Evolutionary conservation across 192 early-diverging fungal genomes (phyloP), one percentile per base, ranked within the genome.

Genomic region (Gaertneriomyces semiglobifer): DNA sequence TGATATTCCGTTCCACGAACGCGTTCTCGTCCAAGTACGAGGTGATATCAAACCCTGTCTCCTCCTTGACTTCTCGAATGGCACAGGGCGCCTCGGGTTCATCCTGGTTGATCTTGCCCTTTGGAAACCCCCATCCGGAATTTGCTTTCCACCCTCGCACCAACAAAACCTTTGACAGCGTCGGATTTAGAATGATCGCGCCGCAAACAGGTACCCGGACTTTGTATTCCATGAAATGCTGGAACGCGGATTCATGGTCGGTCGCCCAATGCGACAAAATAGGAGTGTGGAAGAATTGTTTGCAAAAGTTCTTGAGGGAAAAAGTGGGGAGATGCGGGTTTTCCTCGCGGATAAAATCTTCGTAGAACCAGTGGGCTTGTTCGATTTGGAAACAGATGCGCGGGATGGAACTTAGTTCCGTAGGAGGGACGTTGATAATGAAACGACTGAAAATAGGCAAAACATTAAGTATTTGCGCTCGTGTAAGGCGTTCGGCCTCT

Each of bases 351-450:
- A 94, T 84, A 84, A 97, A 96, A 76, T 98, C 96, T 70, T 95
- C 93, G 77, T 98, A 98, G 76, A 91, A 98, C 96, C 96, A 98
- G 71, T 96, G 93, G 7, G 96, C 96, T 75, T 93, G 93, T 73
- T 98, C 96, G 41, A 98, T 96, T 78, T 98, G 96, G 70, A 98
- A 98, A 64, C 91, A 95, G 60, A 98, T 93, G 9, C 96, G 82
- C 65, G 93, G 93, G n/a, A 98, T 86, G n/a, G 92, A 90, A 7
- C 87, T 72, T 9, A 96, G 79, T 77, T 98, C 96, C 75, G 93
- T 95, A 43, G 94, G 88, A 7, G 96, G 96, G 6, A 98, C 88
- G 75, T 98, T 98, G 76, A 98, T 94, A 64, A 98, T 95, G 80
- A 98, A 98, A n/a, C 96, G 94, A 76, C 84, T 86, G 62, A 33